Evolutionary conservation across 495 filamentous ascomycete species (phyloP).

Genomic region (Aspergillus cristatus): DNA sequence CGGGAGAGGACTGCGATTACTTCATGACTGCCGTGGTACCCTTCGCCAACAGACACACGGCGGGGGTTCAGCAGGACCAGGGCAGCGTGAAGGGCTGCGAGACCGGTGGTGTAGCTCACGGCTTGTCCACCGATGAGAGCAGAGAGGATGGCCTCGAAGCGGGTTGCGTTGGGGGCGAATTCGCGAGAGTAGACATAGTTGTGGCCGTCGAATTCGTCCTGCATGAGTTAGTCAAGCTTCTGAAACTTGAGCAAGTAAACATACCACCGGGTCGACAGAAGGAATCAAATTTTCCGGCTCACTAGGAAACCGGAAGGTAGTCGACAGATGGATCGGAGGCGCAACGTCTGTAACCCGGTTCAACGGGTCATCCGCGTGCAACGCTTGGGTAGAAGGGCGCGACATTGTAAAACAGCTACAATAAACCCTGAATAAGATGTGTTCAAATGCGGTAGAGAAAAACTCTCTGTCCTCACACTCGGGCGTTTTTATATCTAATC

Average conservation of each 20-base stretch:
- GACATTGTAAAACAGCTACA: too few relatives aligned
- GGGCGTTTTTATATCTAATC: too few relatives aligned
- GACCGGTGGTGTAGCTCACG: conserved; percentile 65
- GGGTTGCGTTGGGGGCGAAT: conserved; percentile 58
- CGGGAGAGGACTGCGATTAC: conserved; percentile 55
- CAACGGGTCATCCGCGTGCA: conserved; percentile 71
- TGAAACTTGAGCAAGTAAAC: too few relatives aligned
- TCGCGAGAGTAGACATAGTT: conserved; percentile 61
- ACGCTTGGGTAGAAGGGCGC: conserved; percentile 46
- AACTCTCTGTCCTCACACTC: too few relatives aligned
- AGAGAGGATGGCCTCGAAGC: conserved; percentile 64
- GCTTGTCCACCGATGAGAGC: conserved; percentile 53
- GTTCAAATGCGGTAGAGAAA: too few relatives aligned
- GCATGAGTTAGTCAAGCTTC: not conserved
- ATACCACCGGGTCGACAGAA: conserved; percentile 17
- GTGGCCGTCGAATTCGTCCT: conserved; percentile 14
- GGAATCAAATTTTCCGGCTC: conserved; percentile 50
- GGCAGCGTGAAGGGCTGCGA: conserved; percentile 73
- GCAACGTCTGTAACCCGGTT: conserved; percentile 59
- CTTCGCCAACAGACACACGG: conserved; percentile 59
- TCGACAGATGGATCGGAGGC: conserved; percentile 73
- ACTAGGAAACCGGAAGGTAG: conserved; percentile 66
- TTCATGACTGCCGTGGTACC: conserved; percentile 82
- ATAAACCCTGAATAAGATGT: too few relatives aligned
- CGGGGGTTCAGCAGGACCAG: conserved; percentile 62